Base-by-base conservation (phyloP, 2,329 filamentous ascomycete genomes). In the Xylaria sp. region DNA sequence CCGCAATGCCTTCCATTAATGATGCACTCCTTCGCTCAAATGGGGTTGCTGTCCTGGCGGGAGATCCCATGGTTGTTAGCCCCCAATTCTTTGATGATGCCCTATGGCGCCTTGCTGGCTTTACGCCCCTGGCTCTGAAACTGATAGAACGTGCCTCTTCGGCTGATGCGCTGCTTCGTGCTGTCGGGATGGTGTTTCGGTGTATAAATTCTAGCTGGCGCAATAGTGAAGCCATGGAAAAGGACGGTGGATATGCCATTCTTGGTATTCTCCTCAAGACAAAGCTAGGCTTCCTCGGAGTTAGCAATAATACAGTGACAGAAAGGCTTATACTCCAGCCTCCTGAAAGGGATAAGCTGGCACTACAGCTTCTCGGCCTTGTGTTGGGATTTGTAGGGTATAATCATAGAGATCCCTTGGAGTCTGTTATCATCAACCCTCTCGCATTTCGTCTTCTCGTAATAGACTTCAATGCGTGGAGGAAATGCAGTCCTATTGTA, bases 141-240 rank as follows among this genome's bases (percentile, higher is more conserved):
- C 83, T 98, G 43, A 85, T 99, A 7, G 94, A 98, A 77, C 86
- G 91, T 41, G 91, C 96, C 1, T 85, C 86, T 2, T 91, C 89
- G 0, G 85, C 88, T 8, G 89, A 94, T 58, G 90, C 90, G 54
- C 89, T 94, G 33, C 82, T 94, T 10, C 88, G 92, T 63, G 90
- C 94, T 1, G 90, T 97, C 2, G 90, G 97, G 75, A 92, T 97
- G 75, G 85, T 97, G 31, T 94, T 98, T 71, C 89, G 92, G 72
- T 93, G 93, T 69, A 92, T 98, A 59, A 91, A 92, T 73, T 91
- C 92, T 72, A 98, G 92, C 78, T 99, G 97, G 96, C 89, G 96
- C 72, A 98, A 98, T 73, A 98, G 96, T 74, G 97, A 99, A 79
- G 94, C 96, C 31, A 98, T 99, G 92, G 96, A 99, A 80, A 91